Evolutionary conservation across 306 rosid species (phyloP).

Genomic region (Clitoria ternatea): DNA sequence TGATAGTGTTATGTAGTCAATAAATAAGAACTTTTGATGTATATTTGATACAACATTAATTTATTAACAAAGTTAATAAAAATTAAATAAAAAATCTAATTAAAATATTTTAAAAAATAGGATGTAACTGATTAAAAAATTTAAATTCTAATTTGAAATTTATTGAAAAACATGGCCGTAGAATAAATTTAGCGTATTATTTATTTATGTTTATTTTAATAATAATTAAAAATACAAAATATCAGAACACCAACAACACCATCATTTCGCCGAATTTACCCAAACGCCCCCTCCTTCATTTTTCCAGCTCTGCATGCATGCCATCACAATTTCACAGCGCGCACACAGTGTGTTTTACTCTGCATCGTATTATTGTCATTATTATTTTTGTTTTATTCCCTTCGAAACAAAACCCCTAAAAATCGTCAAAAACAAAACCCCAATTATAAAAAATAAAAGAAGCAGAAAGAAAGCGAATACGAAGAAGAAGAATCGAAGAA

Average conservation of each 20-base stretch:
- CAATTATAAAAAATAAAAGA: background rate
- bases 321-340: conserved; percentile 30
- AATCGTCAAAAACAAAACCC: background rate
- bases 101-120: too few species aligned
- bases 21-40: too few species aligned
- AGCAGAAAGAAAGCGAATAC: background rate
- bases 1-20: too few species aligned
- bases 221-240: too few species aligned
- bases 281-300: conserved; percentile 17
- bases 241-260: conserved; percentile 30
- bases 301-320: conserved; percentile 28
- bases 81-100: too few species aligned
- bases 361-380: background rate
- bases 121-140: too few species aligned
- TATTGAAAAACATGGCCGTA: too few species aligned
- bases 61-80: too few species aligned
- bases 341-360: conserved; percentile 10
- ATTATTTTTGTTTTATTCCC: background rate
- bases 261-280: conserved; percentile 10
- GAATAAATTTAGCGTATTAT: too few species aligned
- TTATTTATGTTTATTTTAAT: too few species aligned
- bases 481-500: background rate
- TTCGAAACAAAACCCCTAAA: background rate
- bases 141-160: too few species aligned
- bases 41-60: too few species aligned